Conservation (phyloP, 2,329 filamentous ascomycete species). For the Herpotrichia juniperi region DNA sequence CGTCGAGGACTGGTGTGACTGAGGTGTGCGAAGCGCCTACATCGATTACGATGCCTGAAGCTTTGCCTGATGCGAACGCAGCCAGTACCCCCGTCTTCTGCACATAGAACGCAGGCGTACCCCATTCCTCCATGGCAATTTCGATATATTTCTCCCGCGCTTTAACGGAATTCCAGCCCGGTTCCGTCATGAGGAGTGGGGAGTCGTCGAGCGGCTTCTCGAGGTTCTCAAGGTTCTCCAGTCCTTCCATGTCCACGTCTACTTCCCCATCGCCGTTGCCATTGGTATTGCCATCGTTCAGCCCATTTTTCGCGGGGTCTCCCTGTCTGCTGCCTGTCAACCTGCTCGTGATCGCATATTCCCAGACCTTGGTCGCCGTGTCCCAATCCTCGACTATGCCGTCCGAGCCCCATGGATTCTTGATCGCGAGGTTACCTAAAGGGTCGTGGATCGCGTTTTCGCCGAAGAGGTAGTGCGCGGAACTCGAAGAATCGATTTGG, state of each 20-base stretch:
- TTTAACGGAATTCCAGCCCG: conserved; percentile 88
- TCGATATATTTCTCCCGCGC: conserved; percentile 93
- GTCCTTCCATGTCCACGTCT: conserved; percentile 66
- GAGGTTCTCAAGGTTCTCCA: conserved; percentile 67
- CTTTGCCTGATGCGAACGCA: conserved; percentile 91
- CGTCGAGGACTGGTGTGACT: conserved; percentile 90
- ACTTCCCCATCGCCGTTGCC: conserved; percentile 61
- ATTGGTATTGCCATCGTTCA: conserved; percentile 70
- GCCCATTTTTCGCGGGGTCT: conserved; percentile 74
- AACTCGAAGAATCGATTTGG: conserved; percentile 52
- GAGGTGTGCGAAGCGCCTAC: conserved; percentile 88
- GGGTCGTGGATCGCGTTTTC: conserved; percentile 88
- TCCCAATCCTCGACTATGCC: conserved; percentile 98
- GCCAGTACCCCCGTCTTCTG: conserved; percentile 87
- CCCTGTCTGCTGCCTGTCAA: conserved; percentile 78
- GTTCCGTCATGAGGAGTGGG: conserved; percentile 91
- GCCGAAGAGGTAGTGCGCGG: conserved; percentile 72
- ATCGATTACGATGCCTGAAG: conserved; percentile 90
- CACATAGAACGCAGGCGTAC: conserved; percentile 91
- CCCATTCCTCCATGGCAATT: conserved; percentile 97
- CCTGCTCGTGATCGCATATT: conserved; percentile 86
- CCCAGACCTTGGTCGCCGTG: conserved; percentile 85
- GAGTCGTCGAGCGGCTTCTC: conserved; percentile 84
- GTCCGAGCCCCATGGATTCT: conserved; percentile 89
- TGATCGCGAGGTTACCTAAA: conserved; percentile 76